Evolutionary conservation across 352 stramenopile genomes (phyloP), one percentile per base, ranked within the genome.

Genomic region (Pythium monospermum): DNA sequence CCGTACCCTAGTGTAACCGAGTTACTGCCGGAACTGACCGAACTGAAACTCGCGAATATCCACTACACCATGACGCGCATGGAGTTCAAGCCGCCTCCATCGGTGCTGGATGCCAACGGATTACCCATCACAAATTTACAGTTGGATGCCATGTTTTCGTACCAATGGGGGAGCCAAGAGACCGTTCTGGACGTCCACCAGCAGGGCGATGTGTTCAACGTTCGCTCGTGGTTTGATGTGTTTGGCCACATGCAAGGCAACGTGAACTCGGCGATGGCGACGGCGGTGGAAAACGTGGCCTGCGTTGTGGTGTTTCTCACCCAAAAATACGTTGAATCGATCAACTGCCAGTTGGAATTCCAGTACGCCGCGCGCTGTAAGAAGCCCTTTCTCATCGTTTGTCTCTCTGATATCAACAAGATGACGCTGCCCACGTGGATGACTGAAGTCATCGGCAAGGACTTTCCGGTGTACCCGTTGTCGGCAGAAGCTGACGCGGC

Each of bases 171-270:
- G 0, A 61, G 57, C 3, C 71, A 85, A 25, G 22, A 47, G 6
- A 55, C 57, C 4, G 61, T 85, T 13, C 56, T 82, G 10, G 55
- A 65, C 4, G 59, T 83, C 33, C 52, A 79, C 30, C 60, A 79
- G 38, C 69, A 82, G 22, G 69, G 69, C 11, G 48, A 45, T 10
- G 57, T 81, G 3, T 55, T 62, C 44, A 66, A 65, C 7, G 16
- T 79, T 8, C 59, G 68, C 31, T 63, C 70, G 19, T 85, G 74
- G 74, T 71, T 82, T 32, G 69, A 82, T 33, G 68, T 85, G 23
- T 83, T 68, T 27, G 71, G 74, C 30, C 61, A 83, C 66, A 85
- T 85, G 69, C 70, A 85, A 37, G 74, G 74, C 36, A 85, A 83
- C 36, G 68, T 83, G 38, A 81, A 85, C 56, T 66, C 71, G 12